A percentile compares a stretch with the other conserved stretches of the same genome.
Conservation (phyloP, 2,329 filamentous ascomycete species). For the Fusarium acutatum region DNA sequence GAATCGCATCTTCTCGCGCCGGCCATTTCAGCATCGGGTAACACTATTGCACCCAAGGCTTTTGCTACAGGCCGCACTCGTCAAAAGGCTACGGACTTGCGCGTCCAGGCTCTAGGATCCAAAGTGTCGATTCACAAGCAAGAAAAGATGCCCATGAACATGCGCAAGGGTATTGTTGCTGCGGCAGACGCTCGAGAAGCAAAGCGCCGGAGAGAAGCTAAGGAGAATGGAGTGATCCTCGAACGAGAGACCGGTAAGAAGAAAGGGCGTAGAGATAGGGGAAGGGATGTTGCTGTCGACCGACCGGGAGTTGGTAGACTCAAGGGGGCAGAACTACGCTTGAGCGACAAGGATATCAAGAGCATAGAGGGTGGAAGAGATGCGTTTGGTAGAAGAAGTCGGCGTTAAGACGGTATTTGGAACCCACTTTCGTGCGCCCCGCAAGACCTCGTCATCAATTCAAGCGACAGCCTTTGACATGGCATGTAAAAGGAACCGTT, state of each 20-base stretch:
- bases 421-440: not conserved
- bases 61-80: slow-evolving; percentile 74
- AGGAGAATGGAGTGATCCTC: slow-evolving; percentile 89
- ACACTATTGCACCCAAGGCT: slow-evolving; percentile 50
- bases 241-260: slow-evolving; percentile 64
- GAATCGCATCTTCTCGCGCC: slow-evolving; percentile 84
- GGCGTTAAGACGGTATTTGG: slow-evolving; percentile 22
- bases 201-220: slow-evolving; percentile 78
- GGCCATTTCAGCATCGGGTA: slow-evolving; percentile 55
- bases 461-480: not conserved
- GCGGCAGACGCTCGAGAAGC: slow-evolving; percentile 73
- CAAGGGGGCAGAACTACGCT: slow-evolving; percentile 77
- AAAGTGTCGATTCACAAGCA: slow-evolving; percentile 79
- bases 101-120: slow-evolving; percentile 82
- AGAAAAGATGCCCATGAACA: slow-evolving; percentile 87
- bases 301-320: slow-evolving; percentile 83
- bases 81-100: slow-evolving; percentile 83
- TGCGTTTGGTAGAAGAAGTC: slow-evolving; percentile 52
- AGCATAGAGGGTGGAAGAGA: slow-evolving; percentile 69
- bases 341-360: slow-evolving; percentile 80
- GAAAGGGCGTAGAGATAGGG: slow-evolving; percentile 53
- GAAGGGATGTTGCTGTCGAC: slow-evolving; percentile 70
- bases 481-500: slow-evolving; percentile 17
- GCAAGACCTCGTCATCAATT: not conserved
- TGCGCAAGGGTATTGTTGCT: slow-evolving; percentile 82